Conservation (phyloP, 2,329 filamentous ascomycete genomes). For the Xylariaceae sp. region DNA sequence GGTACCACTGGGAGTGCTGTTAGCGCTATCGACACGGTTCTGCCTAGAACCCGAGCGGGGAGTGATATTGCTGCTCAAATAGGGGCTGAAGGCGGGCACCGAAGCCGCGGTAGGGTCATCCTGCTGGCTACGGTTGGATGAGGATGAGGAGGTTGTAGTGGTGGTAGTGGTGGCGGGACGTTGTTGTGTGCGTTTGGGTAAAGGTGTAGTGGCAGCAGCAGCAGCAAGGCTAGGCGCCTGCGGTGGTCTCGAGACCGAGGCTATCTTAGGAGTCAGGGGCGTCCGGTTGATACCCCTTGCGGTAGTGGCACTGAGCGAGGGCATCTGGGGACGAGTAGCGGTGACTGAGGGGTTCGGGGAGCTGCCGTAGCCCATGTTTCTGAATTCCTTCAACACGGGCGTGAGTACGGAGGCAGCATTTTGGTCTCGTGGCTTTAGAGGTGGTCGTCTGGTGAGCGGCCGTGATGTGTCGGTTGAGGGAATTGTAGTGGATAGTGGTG, state of each 20-base stretch:
- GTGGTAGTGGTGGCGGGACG: slow-evolving; percentile 39
- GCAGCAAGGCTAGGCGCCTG: slow-evolving; percentile 32
- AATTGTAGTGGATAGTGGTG: slow-evolving; percentile 8
- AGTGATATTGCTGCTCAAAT: slow-evolving; percentile 73
- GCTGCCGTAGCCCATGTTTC: slow-evolving; percentile 51
- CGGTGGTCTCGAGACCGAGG: slow-evolving; percentile 40
- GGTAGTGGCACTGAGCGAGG: slow-evolving; percentile 68
- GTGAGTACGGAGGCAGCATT: slow-evolving; percentile 44
- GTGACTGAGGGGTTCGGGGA: slow-evolving; percentile 51
- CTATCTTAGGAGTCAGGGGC: slow-evolving; percentile 63
- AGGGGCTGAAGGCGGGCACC: slow-evolving; percentile 55
- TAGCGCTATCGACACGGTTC: slow-evolving; percentile 71
- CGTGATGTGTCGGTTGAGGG: slow-evolving; percentile 4
- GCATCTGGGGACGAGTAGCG: slow-evolving; percentile 67
- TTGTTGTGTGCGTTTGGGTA: slow-evolving; percentile 42
- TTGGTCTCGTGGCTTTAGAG: slow-evolving; percentile 44
- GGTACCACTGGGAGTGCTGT: slow-evolving; percentile 68
- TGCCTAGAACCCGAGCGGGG: slow-evolving; percentile 78
- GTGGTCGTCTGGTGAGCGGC: background rate
- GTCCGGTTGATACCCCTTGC: slow-evolving; percentile 57
- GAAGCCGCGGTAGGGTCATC: slow-evolving; percentile 53
- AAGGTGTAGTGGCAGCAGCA: slow-evolving; percentile 48
- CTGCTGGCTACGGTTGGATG: slow-evolving; percentile 32
- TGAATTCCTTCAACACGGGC: slow-evolving; percentile 39
- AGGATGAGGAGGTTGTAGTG: slow-evolving; percentile 28